A percentile compares a stretch with the other conserved stretches of the same genome.
Conservation (phyloP, 306 rosid genomes). For the Arachis stenosperma region DNA sequence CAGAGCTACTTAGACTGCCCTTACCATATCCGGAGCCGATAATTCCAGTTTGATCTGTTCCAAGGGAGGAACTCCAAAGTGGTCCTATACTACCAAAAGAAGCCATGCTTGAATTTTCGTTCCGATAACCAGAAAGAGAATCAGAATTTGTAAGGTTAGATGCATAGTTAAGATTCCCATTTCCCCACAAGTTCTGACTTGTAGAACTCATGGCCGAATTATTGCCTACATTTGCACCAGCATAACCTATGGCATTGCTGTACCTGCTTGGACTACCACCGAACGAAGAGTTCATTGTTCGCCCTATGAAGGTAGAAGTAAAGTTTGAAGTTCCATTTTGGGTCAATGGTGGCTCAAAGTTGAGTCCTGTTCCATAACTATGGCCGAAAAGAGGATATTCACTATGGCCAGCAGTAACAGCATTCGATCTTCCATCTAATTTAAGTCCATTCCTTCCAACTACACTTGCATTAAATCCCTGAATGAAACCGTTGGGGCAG, state of each 20-base stretch:
- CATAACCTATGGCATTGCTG: constrained; percentile 46
- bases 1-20: constrained; percentile 51
- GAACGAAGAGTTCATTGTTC: constrained; percentile 42
- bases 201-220: constrained; percentile 39
- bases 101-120: constrained; percentile 56
- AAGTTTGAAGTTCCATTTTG: constrained; percentile 50
- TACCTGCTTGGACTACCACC: constrained; percentile 55
- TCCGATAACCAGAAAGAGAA: constrained; percentile 50
- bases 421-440: constrained; percentile 52
- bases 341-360: constrained; percentile 51
- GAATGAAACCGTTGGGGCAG: constrained; percentile 53
- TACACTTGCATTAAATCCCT: constrained; percentile 50
- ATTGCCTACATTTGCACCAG: constrained; percentile 40
- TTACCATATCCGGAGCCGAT: constrained; percentile 55
- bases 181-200: constrained; percentile 54
- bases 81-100: constrained; percentile 60
- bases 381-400: constrained; percentile 55
- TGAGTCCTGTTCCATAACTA: constrained; percentile 52
- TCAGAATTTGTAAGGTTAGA: constrained; percentile 43
- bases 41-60: constrained; percentile 53
- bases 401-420: constrained; percentile 51
- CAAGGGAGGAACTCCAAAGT: constrained; percentile 67
- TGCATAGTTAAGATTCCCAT: constrained; percentile 43
- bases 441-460: constrained; percentile 55
- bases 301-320: constrained; percentile 44